Evolutionary conservation across 2,329 filamentous ascomycete genomes (phyloP).

Genomic region (Claviceps sp.): DNA sequence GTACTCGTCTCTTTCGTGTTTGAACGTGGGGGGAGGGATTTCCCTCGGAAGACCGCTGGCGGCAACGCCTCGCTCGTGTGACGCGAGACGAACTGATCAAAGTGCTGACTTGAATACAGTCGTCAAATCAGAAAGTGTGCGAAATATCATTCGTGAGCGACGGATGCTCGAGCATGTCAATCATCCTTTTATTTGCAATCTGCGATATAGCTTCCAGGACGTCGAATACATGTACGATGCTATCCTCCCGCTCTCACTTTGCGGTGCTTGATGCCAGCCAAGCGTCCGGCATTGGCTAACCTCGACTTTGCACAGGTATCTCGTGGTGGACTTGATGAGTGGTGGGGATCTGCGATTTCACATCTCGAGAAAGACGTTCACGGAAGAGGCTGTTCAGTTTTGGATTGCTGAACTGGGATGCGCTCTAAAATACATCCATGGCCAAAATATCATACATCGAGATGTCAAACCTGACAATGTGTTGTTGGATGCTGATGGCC

Average conservation of each 20-base stretch:
- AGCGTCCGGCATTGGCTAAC: not conserved
- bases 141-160: constrained; percentile 94
- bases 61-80: too few species aligned
- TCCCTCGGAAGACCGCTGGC: too few species aligned
- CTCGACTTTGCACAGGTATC: constrained; percentile 50
- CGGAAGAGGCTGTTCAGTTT: constrained; percentile 89
- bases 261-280: not conserved
- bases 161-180: constrained; percentile 97
- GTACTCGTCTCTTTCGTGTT: not conserved
- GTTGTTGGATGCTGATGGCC: constrained; percentile 72
- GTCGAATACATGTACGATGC: constrained; percentile 84
- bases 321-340: constrained; percentile 96
- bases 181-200: constrained; percentile 94
- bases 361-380: constrained; percentile 95
- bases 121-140: constrained; percentile 91
- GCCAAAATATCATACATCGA: constrained; percentile 77
- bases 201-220: constrained; percentile 98
- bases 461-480: constrained; percentile 92
- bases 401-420: constrained; percentile 94
- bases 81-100: too few species aligned
- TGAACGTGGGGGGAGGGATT: too few species aligned
- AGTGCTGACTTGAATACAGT: constrained; percentile 38
- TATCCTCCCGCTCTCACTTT: not conserved
- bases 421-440: constrained; percentile 75
- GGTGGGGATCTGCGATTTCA: constrained; percentile 94